These are phyloP conservation scores for Pichia sp. DNA, from an alignment of 1,139 yeast species.

Conservation along the genomic window DNA sequence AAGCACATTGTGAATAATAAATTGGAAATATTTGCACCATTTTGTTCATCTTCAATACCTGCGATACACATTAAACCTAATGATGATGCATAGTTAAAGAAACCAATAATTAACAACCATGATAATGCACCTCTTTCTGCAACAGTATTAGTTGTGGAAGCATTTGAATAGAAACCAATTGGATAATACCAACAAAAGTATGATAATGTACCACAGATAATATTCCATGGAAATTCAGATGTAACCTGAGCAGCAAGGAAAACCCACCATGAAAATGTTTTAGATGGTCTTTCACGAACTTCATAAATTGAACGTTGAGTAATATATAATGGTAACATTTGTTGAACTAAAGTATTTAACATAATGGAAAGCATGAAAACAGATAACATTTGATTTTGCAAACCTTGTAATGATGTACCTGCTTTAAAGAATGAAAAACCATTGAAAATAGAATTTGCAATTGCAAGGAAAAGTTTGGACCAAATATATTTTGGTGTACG, in stretches of 20 bases:
- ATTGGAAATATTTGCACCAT: constrained; percentile 40
- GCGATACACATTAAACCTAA: constrained; percentile 38
- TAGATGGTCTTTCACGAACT: constrained; percentile 81
- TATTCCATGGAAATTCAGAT: constrained; percentile 73
- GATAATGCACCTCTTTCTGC: constrained; percentile 58
- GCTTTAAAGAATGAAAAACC: constrained; percentile 76
- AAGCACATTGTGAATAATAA: constrained; percentile 42
- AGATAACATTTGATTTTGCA: constrained; percentile 62
- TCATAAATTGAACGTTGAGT: constrained; percentile 75
- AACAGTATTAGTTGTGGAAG: constrained; percentile 45
- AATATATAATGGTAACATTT: constrained; percentile 66
- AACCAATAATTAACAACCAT: constrained; percentile 45
- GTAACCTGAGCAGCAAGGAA: constrained; percentile 58
- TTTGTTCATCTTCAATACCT: constrained; percentile 35
- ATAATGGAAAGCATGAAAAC: constrained; percentile 62
- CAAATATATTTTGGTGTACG: constrained; percentile 70
- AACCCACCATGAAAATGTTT: constrained; percentile 45
- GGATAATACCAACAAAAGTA: constrained; percentile 82
- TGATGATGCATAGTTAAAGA: constrained; percentile 35
- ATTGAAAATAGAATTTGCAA: constrained; percentile 51
- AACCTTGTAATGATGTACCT: constrained; percentile 50
- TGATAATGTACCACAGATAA: constrained; percentile 55
- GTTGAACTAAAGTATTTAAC: constrained; percentile 61
- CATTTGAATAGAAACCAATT: constrained; percentile 59
- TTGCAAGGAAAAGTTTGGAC: constrained; percentile 53